phyloP scores from a whole-genome alignment of 2,329 filamentous ascomycete species.

The Coccinonectria pachysandricola region DNA sequence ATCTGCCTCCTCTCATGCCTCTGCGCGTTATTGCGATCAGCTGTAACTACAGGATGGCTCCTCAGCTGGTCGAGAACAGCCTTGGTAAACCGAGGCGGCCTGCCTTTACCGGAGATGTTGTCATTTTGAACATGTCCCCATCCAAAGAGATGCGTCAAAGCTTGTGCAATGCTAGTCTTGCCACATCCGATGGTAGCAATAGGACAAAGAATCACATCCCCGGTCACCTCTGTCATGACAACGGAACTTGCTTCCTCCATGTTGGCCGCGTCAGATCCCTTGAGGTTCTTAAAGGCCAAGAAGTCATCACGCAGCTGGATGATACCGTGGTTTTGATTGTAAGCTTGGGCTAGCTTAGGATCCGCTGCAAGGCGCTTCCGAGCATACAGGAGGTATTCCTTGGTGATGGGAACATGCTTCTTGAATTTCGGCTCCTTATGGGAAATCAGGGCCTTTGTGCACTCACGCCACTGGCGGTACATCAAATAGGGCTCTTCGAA shows the following conservation, averaged over 20 bases:
- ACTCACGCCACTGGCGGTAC: constrained; percentile 98
- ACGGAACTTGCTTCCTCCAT: constrained; percentile 46
- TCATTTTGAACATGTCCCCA: constrained; percentile 97
- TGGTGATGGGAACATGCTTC: constrained; percentile 83
- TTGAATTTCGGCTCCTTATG: constrained; percentile 65
- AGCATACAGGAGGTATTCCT: constrained; percentile 81
- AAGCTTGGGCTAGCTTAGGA: constrained; percentile 56
- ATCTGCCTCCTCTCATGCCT: constrained; percentile 81
- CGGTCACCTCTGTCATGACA: constrained; percentile 43
- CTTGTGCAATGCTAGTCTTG: constrained; percentile 86
- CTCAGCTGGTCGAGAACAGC: constrained; percentile 56
- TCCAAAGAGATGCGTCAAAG: constrained; percentile 69
- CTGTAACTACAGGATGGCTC: constrained; percentile 63
- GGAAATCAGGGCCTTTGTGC: constrained; percentile 78
- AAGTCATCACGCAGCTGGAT: constrained; percentile 87
- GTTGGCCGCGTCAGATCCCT: constrained; percentile 79
- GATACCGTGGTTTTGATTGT: constrained; percentile 87
- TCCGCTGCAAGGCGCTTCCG: constrained; percentile 61
- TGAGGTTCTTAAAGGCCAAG: constrained; percentile 69
- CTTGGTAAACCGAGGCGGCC: constrained; percentile 68
- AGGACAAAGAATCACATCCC: constrained; percentile 73
- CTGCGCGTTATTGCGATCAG: constrained; percentile 91
- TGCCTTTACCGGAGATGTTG: constrained; percentile 73
- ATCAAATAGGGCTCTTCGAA: constrained; percentile 98
- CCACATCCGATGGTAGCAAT: constrained; percentile 92